These are phyloP conservation scores for Cladophialophora bantiana DNA, from an alignment of 2,329 filamentous ascomycete species.

Conservation along the genomic window DNA sequence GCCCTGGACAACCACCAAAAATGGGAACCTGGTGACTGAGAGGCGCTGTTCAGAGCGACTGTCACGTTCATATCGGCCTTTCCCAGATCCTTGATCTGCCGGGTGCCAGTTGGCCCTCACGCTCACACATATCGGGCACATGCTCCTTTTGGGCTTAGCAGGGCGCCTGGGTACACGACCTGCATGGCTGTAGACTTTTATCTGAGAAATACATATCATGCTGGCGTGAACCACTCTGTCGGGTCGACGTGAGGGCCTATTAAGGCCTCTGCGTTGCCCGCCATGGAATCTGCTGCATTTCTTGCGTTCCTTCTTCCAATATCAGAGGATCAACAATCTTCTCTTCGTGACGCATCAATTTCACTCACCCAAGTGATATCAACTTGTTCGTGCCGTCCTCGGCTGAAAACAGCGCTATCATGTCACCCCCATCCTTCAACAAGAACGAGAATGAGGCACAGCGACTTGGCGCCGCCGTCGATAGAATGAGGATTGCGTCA, in stretches of 20 bases:
- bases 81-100: not conserved
- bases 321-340: not conserved
- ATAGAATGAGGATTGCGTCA: constrained; percentile 19
- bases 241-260: constrained; percentile 18
- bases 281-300: constrained; percentile 14
- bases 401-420: not conserved
- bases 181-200: not conserved
- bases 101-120: not conserved
- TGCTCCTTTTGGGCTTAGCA: not conserved
- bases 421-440: not conserved
- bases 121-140: not conserved
- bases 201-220: not conserved
- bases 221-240: constrained; percentile 21
- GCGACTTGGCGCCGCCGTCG: not conserved
- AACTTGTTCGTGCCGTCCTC: not conserved
- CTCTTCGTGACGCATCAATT: not conserved
- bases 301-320: not conserved
- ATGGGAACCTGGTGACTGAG: not conserved
- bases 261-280: constrained; percentile 18
- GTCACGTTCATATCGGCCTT: not conserved
- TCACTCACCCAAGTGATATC: not conserved
- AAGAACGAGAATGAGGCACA: not conserved
- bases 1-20: not conserved
- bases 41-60: not conserved
- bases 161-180: not conserved